phyloP scores from a whole-genome alignment of 768 basidiomycete genomes.

The Guyanaporus albipodus region DNA sequence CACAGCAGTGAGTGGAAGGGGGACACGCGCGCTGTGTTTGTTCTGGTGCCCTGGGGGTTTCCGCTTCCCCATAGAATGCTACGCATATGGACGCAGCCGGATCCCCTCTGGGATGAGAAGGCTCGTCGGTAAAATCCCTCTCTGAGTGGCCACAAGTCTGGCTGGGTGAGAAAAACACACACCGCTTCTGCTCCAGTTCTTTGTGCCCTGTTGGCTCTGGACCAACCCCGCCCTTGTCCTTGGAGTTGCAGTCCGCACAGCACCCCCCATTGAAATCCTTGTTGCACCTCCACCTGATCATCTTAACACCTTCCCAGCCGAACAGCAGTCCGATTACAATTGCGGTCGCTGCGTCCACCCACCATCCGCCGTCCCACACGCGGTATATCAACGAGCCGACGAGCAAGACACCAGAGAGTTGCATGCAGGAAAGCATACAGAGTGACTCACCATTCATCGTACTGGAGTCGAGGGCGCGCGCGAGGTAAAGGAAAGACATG shows the following conservation, averaged over 20 bases:
- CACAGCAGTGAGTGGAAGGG: neutral
- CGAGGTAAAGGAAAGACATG: slow-evolving; percentile 42
- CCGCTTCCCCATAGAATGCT: neutral
- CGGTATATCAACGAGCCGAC: slow-evolving; percentile 37
- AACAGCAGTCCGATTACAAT: slow-evolving; percentile 5
- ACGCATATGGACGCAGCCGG: neutral
- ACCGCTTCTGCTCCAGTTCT: too few relatives aligned
- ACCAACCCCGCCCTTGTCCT: too few relatives aligned
- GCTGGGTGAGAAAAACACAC: too few relatives aligned
- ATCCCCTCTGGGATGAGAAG: too few relatives aligned
- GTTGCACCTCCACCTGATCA: slow-evolving; percentile 20
- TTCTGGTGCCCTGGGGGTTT: neutral
- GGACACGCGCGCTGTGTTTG: neutral
- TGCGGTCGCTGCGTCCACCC: slow-evolving; percentile 27
- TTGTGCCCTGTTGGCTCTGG: too few relatives aligned
- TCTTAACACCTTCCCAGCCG: slow-evolving; percentile 26
- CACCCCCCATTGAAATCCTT: slow-evolving; percentile 38
- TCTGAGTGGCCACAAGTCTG: too few relatives aligned
- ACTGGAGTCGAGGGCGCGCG: slow-evolving; percentile 39
- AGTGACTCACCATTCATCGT: slow-evolving; percentile 41
- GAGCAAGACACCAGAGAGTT: slow-evolving; percentile 42
- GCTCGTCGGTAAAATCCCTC: too few relatives aligned
- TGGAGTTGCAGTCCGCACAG: slow-evolving; percentile 16
- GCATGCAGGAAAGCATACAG: slow-evolving; percentile 41
- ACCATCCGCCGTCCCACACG: slow-evolving; percentile 42